Evolutionary conservation across 2,329 filamentous ascomycete genomes (phyloP), one percentile per base, ranked within the genome.

Genomic region (Sporothrix variecibatus): DNA sequence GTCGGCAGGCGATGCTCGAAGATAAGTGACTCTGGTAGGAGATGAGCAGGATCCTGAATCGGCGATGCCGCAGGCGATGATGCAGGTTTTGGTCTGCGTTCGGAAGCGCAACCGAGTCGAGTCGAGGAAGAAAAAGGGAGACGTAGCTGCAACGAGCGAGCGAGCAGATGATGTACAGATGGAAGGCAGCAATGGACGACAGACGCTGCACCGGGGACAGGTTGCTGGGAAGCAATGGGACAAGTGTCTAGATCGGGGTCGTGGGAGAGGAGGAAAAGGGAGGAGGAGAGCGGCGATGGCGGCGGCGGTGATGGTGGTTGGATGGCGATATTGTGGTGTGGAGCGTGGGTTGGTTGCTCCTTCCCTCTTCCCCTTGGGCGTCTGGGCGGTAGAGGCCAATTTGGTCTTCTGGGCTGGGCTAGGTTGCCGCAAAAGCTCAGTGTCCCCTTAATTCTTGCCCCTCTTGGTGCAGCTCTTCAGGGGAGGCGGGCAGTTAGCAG

Each of bases 341-440:
- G 72, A 46, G 20, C 40, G 28, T 49, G 34, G 43, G 43, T 49
- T 49, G 43, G 43, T 49, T 49, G 43, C 43, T 49, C 43, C 43
- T 51, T 62, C 46, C 28, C 34, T n/a, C n/a, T n/a, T 64, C 40
- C 31, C 31, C 53, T 46, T 68, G 62, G 8, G 49, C 23, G 23
- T 20, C 58, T 60, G 34, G 60, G 46, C 75, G 62, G 43, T 72
- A 68, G 71, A 73, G 73, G 75, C 73, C 75, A 75, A 75, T 58
- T 75, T 75, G 75, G 71, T 75, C 75, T 75, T 67, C 43, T 46
- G 62, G 65, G 65, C 40, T 68, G 64, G 64, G 40, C 64, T 34
- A 51, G 43, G 43, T n/a, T 51, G 65, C 43, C 46, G 43, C 38
- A 67, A 67, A 46, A 40, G 51, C 26, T 26, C 58, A 31, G 26